These are phyloP conservation scores for Tolypocladium pustulatum DNA, from an alignment of 2,329 filamentous ascomycete genomes.

Conservation along the genomic window DNA sequence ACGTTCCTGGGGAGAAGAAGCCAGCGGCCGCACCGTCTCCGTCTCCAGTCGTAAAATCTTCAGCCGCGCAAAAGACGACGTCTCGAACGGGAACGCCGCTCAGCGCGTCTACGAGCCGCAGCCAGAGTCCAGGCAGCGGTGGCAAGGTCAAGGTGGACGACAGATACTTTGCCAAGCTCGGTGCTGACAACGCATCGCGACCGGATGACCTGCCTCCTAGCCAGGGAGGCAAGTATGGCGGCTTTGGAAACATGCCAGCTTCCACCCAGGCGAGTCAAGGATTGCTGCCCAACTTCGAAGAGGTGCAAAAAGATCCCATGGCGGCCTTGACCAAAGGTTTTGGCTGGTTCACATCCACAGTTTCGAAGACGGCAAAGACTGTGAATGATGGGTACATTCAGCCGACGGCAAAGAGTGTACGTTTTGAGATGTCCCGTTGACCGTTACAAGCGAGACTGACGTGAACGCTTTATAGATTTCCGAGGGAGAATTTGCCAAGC, in stretches of 20 bases:
- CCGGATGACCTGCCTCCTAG: conserved; percentile 68
- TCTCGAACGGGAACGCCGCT: conserved; percentile 30
- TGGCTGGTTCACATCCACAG: conserved; percentile 83
- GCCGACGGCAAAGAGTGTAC: conserved; percentile 56
- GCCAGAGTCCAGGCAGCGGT: conserved; percentile 26
- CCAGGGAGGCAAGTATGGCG: conserved; percentile 85
- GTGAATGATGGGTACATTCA: conserved; percentile 89
- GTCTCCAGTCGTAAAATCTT: conserved; percentile 19
- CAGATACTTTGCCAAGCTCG: conserved; percentile 79
- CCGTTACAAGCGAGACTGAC: conserved; percentile 9
- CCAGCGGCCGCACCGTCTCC: conserved; percentile 15
- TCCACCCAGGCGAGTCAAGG: conserved; percentile 33
- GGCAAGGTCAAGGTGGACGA: conserved; percentile 62
- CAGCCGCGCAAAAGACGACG: conserved; percentile 21
- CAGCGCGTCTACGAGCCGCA: conserved; percentile 26
- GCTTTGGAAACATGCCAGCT: conserved; percentile 73
- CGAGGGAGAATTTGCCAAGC: conserved; percentile 65
- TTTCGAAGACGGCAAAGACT: conserved; percentile 81
- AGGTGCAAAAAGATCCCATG: conserved; percentile 84
- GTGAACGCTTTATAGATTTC: conserved; percentile 46
- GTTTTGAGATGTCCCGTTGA: not conserved
- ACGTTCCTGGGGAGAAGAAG: conserved; percentile 62
- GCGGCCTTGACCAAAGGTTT: conserved; percentile 85
- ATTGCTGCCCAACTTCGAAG: conserved; percentile 61
- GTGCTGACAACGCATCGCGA: conserved; percentile 69